Conservation (phyloP, 73 alveolate genomes). For the Paramecium caudatum region DNA sequence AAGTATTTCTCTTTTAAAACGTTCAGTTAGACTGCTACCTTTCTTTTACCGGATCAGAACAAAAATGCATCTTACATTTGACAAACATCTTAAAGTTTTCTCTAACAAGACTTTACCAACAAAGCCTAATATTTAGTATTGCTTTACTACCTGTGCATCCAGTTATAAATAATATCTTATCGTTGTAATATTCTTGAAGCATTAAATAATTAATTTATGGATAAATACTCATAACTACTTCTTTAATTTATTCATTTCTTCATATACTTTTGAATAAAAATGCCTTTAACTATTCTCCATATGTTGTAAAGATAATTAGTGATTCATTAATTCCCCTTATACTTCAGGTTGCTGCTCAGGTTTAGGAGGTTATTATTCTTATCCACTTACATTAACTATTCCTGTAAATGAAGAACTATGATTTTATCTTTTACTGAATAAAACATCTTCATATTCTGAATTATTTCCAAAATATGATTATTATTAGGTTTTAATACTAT, state of each 20-base stretch:
- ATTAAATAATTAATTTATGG: constrained; percentile 43
- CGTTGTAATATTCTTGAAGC: constrained; percentile 68
- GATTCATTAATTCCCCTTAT: constrained; percentile 20
- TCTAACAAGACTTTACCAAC: constrained; percentile 90
- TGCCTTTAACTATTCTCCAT: constrained; percentile 18
- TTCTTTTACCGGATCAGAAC: constrained; percentile 80
- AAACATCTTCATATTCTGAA: constrained; percentile 52
- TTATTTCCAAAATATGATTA: constrained; percentile 56
- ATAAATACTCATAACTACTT: constrained; percentile 8
- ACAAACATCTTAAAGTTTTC: constrained; percentile 81
- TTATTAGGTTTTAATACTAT: constrained; percentile 11
- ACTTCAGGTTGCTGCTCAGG: neutral
- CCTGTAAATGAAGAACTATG: constrained; percentile 31
- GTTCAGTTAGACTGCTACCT: constrained; percentile 79
- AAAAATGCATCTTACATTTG: constrained; percentile 80
- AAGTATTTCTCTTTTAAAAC: constrained; percentile 84
- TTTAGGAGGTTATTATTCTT: neutral
- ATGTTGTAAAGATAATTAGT: neutral
- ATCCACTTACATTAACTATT: neutral
- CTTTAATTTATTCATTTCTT: constrained; percentile 54
- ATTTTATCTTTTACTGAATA: constrained; percentile 42
- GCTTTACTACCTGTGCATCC: constrained; percentile 79
- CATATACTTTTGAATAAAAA: constrained; percentile 58
- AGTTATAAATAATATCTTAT: constrained; percentile 79
- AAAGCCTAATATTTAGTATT: constrained; percentile 75